Evolutionary conservation across 1,284 basidiomycete genomes (phyloP), one percentile per base, ranked within the genome.

Genomic region (Abortiporus biennis): DNA sequence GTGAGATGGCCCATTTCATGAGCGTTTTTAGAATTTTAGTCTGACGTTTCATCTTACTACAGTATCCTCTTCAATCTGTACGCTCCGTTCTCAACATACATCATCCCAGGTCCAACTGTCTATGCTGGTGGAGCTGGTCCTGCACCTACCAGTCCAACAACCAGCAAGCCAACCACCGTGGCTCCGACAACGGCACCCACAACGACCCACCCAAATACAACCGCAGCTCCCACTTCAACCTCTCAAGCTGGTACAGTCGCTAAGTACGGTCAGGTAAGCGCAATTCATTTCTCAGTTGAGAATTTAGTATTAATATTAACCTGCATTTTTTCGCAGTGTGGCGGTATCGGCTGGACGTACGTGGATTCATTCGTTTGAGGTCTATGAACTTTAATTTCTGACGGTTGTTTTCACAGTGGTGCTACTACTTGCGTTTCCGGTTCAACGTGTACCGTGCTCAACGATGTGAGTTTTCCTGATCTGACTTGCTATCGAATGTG

Each of bases 41-140:
- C 17, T 29, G 9, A n/a, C n/a, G 27, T 29, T 29, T 17, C 33
- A 13, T 22, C 8, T 15, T 8, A 39, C 21, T 36, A 54, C 48
- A 63, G 63, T 36, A 65, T 66, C 54, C 53, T 65, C 36, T 61
- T 67, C 51, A 63, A 66, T 51, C 64, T 65, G 46, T 66, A 70
- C 56, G 53, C 58, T 38, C 50, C 54, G 16, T 61, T 70, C 35
- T 57, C 56, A 36, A 61, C 63, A 22, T 72, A 61, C 53, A 45
- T 40, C 24, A 63, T 40, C 21, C 38, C 38, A 12, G 38, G 38
- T 17, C 38, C 38, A 4, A 11, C 38, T 4, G 38, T 40, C n/a
- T 40, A 40, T 29, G 27, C 13, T 19, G 38, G 38, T 19, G 38
- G 38, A 6, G 38, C 38, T 30, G 38, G 27, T 11, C 38, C 38